Evolutionary conservation across 2,329 filamentous ascomycete species (phyloP).

Genomic region (Fusarium coicis): DNA sequence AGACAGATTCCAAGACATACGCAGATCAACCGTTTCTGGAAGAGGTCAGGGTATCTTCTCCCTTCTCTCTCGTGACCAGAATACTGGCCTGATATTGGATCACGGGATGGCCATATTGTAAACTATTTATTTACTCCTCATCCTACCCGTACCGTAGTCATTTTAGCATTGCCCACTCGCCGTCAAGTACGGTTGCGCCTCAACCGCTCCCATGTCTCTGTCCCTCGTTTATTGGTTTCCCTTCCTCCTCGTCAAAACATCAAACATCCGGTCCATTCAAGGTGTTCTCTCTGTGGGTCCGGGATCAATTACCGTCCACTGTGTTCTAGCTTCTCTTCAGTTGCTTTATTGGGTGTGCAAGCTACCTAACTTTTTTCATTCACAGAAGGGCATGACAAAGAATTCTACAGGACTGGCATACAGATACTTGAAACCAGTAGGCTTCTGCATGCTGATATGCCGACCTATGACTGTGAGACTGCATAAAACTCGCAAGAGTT

Average conservation of each 20-base stretch:
- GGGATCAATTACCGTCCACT: constrained; percentile 7
- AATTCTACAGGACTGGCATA: not conserved
- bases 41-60: not conserved
- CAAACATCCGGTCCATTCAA: constrained; percentile 32
- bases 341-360: not conserved
- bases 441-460: not conserved
- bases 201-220: constrained; percentile 42
- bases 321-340: constrained; percentile 8
- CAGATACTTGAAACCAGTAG: not conserved
- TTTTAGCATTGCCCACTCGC: constrained; percentile 18
- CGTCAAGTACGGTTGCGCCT: constrained; percentile 32
- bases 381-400: constrained; percentile 1
- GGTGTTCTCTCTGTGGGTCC: constrained; percentile 34
- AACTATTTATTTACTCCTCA: not conserved
- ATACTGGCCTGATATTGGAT: not conserved
- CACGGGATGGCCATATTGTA: not conserved
- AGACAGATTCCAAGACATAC: constrained; percentile 22
- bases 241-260: constrained; percentile 33
- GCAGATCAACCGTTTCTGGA: constrained; percentile 11
- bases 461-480: not conserved
- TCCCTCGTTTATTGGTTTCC: constrained; percentile 31
- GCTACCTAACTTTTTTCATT: constrained; percentile 28
- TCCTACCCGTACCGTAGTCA: not conserved
- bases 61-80: constrained; percentile 6
- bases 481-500: constrained; percentile 1